Evolutionary conservation across 192 early-diverging fungal genomes (phyloP).

Genomic region (Umbelopsis sp.): DNA sequence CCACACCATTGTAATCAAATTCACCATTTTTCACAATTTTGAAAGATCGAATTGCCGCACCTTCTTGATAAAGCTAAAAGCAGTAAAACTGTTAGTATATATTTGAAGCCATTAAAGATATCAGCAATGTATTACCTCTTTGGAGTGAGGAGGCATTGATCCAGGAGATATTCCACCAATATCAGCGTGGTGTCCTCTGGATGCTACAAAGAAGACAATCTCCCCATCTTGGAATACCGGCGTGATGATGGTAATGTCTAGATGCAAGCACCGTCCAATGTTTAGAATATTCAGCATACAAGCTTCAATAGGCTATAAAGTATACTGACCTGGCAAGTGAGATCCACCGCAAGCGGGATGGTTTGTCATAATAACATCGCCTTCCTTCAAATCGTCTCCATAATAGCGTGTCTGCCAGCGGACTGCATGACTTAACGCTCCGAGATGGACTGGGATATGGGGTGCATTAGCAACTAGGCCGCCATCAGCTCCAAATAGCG

Average conservation of each 20-base stretch:
- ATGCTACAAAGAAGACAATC: conserved; percentile 94
- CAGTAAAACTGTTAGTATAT: background rate
- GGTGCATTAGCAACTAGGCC: conserved; percentile 86
- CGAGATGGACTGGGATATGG: conserved; percentile 92
- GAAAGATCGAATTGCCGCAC: conserved; percentile 87
- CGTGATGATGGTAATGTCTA: conserved; percentile 94
- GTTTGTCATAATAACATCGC: conserved; percentile 94
- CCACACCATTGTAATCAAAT: conserved; percentile 87
- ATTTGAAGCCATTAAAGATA: background rate
- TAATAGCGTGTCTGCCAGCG: conserved; percentile 85
- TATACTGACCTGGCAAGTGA: conserved; percentile 70
- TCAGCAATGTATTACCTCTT: conserved; percentile 49
- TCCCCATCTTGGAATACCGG: conserved; percentile 82
- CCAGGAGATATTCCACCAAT: conserved; percentile 87
- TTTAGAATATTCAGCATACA: background rate
- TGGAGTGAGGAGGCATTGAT: conserved; percentile 93
- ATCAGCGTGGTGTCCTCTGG: conserved; percentile 91
- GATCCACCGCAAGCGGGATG: conserved; percentile 95
- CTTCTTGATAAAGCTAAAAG: conserved; percentile 82
- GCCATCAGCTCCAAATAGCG: conserved; percentile 88
- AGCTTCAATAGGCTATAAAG: background rate
- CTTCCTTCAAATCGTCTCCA: conserved; percentile 70
- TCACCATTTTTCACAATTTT: conserved; percentile 81
- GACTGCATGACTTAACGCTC: conserved; percentile 93
- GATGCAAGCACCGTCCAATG: no score